Base-by-base conservation (phyloP, 306 rosid genomes). In the Prunus kanzakura region DNA sequence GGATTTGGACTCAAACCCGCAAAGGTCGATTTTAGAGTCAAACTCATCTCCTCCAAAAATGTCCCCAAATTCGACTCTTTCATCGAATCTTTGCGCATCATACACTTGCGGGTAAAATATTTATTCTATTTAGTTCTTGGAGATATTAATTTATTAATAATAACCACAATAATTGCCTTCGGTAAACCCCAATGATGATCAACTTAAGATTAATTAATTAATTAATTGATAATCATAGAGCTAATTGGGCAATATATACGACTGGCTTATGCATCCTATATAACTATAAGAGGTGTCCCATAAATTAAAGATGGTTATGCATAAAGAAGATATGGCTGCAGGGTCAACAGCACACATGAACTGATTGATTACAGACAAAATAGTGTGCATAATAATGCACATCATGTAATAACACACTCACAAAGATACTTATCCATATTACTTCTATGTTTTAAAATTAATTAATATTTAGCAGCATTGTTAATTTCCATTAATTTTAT, bases 151-250 rank as follows among this genome's bases (percentile, higher is more conserved):
- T 18, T 27, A 69, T 69, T 50, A 25, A 23, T 43, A 29, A 38
- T 43, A 29, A 38, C 46, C 29, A 27, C 18, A 68, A 69, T 69
- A 54, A 74, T 74, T 74, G 55, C 46, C 78, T 46, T 68, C 58
- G 49, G 25, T 76, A 61, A 62, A 77, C 68, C 56, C 27, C 75
- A 46, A 72, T 29, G 83, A 74, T 47, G 83, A 82, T 79, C 72
- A 80, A 29, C 49, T 49, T 15, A 27, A 49, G 23, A 52, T 15
- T 52, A 70, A 30, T 13, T 76, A 64, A 77, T 74, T 43, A 73
- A 77, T 74, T 43, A 73, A 72, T 32, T 32, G 27, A 73, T 73
- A 64, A 76, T 76, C 51, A 29, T 25, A 62, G 60, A 57, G 57
- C 56, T 73, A 15, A 19, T 3, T 11, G 43, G 7, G n/a, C 52